Evolutionary conservation across 257 asterid genomes (phyloP).

Genomic region (Plantago ovata): DNA sequence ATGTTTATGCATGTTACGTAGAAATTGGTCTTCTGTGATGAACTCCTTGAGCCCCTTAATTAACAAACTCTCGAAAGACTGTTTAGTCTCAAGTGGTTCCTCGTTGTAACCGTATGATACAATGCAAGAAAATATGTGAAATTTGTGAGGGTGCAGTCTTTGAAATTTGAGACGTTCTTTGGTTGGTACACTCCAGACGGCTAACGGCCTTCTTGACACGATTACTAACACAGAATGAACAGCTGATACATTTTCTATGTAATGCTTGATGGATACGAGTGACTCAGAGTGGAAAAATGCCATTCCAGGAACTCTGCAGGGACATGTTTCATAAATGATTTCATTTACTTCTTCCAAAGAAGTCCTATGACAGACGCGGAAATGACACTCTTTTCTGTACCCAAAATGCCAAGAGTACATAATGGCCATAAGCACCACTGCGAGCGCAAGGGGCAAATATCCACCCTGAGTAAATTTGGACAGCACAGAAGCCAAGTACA

Average conservation of each 20-base stretch:
- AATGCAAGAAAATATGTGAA: conserved; percentile 58
- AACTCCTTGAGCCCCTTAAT: too few species aligned
- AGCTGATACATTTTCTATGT: conserved; percentile 76
- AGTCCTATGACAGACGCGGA: conserved; percentile 75
- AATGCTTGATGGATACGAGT: conserved; percentile 75
- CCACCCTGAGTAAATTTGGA: conserved; percentile 76
- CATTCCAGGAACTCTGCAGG: conserved; percentile 72
- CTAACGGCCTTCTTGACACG: conserved; percentile 54
- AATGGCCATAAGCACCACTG: conserved; percentile 55
- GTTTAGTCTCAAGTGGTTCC: too few species aligned
- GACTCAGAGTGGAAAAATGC: conserved; percentile 81
- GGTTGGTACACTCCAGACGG: conserved; percentile 47
- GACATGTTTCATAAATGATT: conserved; percentile 76
- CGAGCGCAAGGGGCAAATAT: conserved; percentile 73
- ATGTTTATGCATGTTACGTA: too few species aligned
- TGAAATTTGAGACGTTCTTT: conserved; percentile 52
- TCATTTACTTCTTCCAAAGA: conserved; percentile 83
- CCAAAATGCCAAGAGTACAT: conserved; percentile 78
- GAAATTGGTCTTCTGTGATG: too few species aligned
- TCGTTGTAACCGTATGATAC: conserved; percentile 56
- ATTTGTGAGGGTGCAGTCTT: conserved; percentile 54
- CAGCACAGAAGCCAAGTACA: conserved; percentile 63
- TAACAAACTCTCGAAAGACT: too few species aligned
- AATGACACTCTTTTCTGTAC: conserved; percentile 55
- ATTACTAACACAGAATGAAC: conserved; percentile 66